Percentiles rank a stretch among this genome's conserved stretches.
phyloP scores from a whole-genome alignment of 805 yeast species.

The Wilhelminamyces savonicus region DNA sequence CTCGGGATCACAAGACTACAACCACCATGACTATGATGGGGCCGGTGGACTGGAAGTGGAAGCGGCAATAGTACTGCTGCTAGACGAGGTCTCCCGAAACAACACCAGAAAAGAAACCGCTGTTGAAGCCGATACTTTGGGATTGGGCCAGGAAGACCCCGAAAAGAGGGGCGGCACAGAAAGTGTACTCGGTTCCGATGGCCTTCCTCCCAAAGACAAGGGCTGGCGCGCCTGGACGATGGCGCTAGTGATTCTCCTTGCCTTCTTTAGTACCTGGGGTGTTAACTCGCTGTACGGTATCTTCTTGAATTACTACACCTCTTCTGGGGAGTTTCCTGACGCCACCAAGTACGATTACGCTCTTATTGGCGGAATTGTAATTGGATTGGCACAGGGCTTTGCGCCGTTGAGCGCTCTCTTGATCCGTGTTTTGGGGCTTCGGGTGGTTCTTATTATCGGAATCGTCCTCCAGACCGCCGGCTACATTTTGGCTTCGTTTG shows the following conservation, averaged over 20 bases:
- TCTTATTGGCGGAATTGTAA: constrained; percentile 43
- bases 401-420: constrained; percentile 48
- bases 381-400: constrained; percentile 49
- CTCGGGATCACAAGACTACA: no score
- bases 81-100: no score
- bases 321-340: constrained; percentile 30
- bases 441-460: constrained; percentile 41
- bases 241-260: constrained; percentile 43
- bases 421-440: constrained; percentile 45
- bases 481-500: constrained; percentile 45
- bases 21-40: no score
- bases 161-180: no score
- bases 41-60: no score
- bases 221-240: constrained; percentile 49
- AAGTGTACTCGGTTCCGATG: no score
- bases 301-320: constrained; percentile 46
- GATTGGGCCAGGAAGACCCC: no score
- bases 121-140: no score
- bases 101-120: no score
- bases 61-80: no score
- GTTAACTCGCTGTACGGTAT: constrained; percentile 54
- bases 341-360: constrained; percentile 43
- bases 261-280: constrained; percentile 49
- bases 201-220: no score
- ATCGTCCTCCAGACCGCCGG: constrained; percentile 38